phyloP scores from a whole-genome alignment of 2,329 filamentous ascomycete genomes.

The Arthrobotrys sinensis region DNA sequence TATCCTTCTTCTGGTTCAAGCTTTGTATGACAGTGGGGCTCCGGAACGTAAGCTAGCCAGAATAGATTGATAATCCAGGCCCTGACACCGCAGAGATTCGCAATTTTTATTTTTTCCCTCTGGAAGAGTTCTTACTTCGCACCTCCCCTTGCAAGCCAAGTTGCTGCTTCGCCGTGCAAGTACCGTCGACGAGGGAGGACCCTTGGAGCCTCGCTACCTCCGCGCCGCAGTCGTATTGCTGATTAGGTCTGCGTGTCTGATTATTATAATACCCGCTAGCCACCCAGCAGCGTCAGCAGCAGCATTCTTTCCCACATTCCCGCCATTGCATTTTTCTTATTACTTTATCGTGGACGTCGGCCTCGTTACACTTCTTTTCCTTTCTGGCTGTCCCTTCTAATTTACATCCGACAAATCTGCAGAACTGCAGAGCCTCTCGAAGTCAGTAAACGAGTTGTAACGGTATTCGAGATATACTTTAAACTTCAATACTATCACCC shows the following conservation, averaged over 20 bases:
- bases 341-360: conserved; percentile 23
- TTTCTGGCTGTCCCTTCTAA: conserved; percentile 27
- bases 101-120: conserved; percentile 31
- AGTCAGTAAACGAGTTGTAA: conserved; percentile 7
- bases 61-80: conserved; percentile 30
- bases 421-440: conserved; percentile 20
- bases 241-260: conserved; percentile 49
- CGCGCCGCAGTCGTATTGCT: conserved; percentile 58
- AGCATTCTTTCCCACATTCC: conserved; percentile 42
- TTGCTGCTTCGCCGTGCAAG: conserved; percentile 53
- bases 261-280: conserved; percentile 55
- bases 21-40: conserved; percentile 46
- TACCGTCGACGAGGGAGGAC: conserved; percentile 50
- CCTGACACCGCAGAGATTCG: conserved; percentile 40
- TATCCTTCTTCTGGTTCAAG: conserved; percentile 20
- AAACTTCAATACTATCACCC: conserved; percentile 2
- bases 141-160: conserved; percentile 53
- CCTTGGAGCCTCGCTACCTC: conserved; percentile 58
- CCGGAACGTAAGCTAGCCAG: conserved; percentile 31
- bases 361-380: conserved; percentile 35
- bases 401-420: conserved; percentile 13
- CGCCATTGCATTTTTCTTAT: conserved; percentile 28
- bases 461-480: not conserved
- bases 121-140: conserved; percentile 33
- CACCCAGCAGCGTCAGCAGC: conserved; percentile 51